Conservation (phyloP, 257 asterid species). For the Mitragyna speciosa region DNA sequence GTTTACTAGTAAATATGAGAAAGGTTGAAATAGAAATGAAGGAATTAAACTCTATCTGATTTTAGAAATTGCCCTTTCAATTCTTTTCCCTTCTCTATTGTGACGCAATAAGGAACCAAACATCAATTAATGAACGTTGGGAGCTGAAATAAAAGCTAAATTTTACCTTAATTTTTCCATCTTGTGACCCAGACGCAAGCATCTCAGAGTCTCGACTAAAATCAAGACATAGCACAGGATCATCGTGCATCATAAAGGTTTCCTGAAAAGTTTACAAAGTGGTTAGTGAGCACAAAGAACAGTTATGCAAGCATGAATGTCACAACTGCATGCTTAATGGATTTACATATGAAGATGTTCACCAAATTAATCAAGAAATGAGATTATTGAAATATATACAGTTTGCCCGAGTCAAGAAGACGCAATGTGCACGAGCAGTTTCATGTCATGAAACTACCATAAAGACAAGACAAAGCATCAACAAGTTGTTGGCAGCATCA, state of each 20-base stretch:
- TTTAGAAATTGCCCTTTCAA: background rate
- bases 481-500: background rate
- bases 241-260: slow-evolving; percentile 98
- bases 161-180: slow-evolving; percentile 91
- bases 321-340: background rate
- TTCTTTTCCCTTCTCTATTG: too few relatives aligned
- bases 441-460: background rate
- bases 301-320: slow-evolving; percentile 8
- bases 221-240: slow-evolving; percentile 86
- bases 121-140: background rate
- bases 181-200: slow-evolving; percentile 97
- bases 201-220: slow-evolving; percentile 97
- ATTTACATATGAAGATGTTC: background rate
- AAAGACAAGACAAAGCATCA: background rate
- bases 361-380: slow-evolving; percentile 1
- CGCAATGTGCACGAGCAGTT: background rate
- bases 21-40: too few relatives aligned
- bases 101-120: background rate
- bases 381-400: background rate
- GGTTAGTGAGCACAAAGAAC: slow-evolving; percentile 24
- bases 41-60: background rate
- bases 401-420: background rate
- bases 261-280: slow-evolving; percentile 57
- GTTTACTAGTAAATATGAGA: background rate
- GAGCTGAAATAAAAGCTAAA: slow-evolving; percentile 4